Evolutionary conservation across 1,139 yeast genomes (phyloP), one percentile per base, ranked within the genome.

Genomic region (Ogataea hybrid): DNA sequence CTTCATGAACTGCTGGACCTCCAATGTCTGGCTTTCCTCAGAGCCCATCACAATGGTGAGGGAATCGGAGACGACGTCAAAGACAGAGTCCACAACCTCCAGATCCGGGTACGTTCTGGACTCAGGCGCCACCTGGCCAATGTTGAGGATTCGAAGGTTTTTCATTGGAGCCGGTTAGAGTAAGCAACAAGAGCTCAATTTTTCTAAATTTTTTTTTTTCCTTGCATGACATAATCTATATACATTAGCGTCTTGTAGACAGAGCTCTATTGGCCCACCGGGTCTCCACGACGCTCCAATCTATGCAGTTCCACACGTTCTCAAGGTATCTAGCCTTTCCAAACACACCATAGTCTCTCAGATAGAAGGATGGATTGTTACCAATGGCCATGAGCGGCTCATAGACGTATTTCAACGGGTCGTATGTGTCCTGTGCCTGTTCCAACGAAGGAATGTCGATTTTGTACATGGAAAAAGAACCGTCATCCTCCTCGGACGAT

Each of bases 11-110:
- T 76, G 81, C 49, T 77, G 83, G 18, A 78, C 75, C 54, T 78
- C 84, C 41, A 84, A 63, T 7, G 72, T 57, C 17, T 77, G 78
- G 17, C 78, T 71, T 35, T 81, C 88, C 15, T 65, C 68, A 17
- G 86, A 79, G 3, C 83, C 77, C 44, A 85, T 68, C 2, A 78
- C 83, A 52, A 82, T 75, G 1, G 94, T 78, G 41, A 88, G 70
- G 45, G 87, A 75, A 59, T 87, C 94, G 10, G 84, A 73, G 21
- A 84, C 77, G 0, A 86, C 73, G 59, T 88, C 96, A 54, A 87
- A 86, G n/a, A 73, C 75, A 3, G 92, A 71, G 35, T 73, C 75
- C 3, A 69, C 62, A 6, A 81, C 68, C n/a, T 69, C 70, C 48
- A 80, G 67, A 52, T 82, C 92, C 1, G 92, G 94, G 43, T 68